Percentiles rank a stretch among this genome's conserved stretches.
Conservation (phyloP, 768 basidiomycete species). For the Termitomyces sp. region DNA sequence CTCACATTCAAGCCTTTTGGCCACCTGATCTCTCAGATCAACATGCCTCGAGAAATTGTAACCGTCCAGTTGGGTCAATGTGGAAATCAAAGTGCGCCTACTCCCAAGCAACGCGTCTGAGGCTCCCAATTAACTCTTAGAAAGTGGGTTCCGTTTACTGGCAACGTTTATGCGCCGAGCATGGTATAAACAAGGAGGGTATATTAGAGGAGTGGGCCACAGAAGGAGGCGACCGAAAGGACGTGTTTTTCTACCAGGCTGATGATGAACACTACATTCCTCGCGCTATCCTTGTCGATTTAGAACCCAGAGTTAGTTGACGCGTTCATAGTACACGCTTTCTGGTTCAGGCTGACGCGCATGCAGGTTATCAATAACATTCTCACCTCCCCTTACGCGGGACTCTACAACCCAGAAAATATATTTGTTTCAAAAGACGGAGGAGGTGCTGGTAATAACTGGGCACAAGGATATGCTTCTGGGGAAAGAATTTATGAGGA, state of each 20-base stretch:
- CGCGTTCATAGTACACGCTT: not conserved
- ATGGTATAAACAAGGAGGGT: constrained; percentile 94
- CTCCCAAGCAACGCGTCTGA: not conserved
- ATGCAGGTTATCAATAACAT: constrained; percentile 95
- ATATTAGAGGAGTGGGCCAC: constrained; percentile 97
- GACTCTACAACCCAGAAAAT: constrained; percentile 96
- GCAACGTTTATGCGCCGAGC: constrained; percentile 97
- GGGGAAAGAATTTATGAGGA: constrained; percentile 94
- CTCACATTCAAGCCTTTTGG: too few relatives aligned
- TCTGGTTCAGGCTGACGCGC: constrained; percentile 9
- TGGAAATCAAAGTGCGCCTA: constrained; percentile 78
- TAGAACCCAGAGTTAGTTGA: constrained; percentile 84
- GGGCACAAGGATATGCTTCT: constrained; percentile 91
- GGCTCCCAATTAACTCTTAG: not conserved
- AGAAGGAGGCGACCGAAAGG: constrained; percentile 93
- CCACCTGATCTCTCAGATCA: not conserved
- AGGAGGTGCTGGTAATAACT: constrained; percentile 99
- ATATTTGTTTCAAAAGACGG: constrained; percentile 95
- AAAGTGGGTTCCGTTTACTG: constrained; percentile 96
- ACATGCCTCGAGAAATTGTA: constrained; percentile 84
- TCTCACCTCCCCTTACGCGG: constrained; percentile 80
- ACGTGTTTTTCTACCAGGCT: constrained; percentile 99
- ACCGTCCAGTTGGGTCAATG: constrained; percentile 88
- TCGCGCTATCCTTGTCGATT: constrained; percentile 90
- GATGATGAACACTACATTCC: constrained; percentile 99